Base-by-base conservation (phyloP, 2,329 filamentous ascomycete species). In the Thielaviopsis populi region DNA sequence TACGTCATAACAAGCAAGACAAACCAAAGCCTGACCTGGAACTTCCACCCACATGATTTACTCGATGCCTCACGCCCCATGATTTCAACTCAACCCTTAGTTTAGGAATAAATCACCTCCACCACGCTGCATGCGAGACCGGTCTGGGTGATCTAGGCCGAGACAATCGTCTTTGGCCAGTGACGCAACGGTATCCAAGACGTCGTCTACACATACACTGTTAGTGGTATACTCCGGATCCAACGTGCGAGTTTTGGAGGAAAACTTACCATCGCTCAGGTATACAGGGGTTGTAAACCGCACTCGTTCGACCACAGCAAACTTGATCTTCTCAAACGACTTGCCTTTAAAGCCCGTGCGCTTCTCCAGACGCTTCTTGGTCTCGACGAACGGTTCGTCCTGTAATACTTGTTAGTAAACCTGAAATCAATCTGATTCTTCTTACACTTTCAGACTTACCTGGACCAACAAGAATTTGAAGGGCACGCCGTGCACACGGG, bases 291-390 rank as follows among this genome's bases (percentile, higher is more conserved):
- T 90, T 46, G 87, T 84, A 74, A 89, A 95, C 50, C 79, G 78
- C 61, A 83, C 80, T 72, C 88, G 80, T 73, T 85, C 79, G 61
- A 96, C 82, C 40, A 95, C 75, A 6, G 91, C 88, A 77, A 99
- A 96, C 75, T 95, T 96, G 74, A 99, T 94, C 79, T 97, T 97
- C 74, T 99, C 92, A 69, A 99, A 91, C 68, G 90, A 90, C 79
- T 99, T 99, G 74, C 94, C 95, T 75, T 96, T 96, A 76, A 99
- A 86, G 30, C 91, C 91, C 0, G 89, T 96, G 66, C 92, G 82
- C 74, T 91, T 92, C 69, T 94, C 91, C 3, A 99, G 78, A n/a
- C 94, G 85, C 75, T 95, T 90, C 77, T 92, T 96, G 53, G 91
- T 96, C 41, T 97, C 89, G 65, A 84, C 85, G 75, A 99, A 97